Base-by-base conservation (phyloP, 768 basidiomycete species). In the Pleurotus citrinopileatus region DNA sequence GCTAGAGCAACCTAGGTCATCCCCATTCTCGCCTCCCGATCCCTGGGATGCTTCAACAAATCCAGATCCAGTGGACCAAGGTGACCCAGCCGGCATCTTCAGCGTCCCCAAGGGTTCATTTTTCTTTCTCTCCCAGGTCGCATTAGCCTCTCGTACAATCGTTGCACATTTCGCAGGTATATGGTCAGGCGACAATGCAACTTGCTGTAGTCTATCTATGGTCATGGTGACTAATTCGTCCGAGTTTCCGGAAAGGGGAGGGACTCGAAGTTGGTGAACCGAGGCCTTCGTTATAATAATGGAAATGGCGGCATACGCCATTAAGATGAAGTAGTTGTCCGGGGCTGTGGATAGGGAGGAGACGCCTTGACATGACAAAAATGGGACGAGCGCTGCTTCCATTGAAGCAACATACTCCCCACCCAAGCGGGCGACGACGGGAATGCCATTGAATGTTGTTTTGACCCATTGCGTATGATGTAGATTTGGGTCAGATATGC, bases 281-380 rank as follows among this genome's bases (percentile, higher is more conserved):
- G 63, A 68, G 61, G 76, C 75, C 59, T 78, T 79, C 38, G 70
- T 67, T 9, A 73, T 63, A 45, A 78, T 68, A 44, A 79, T 55
- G 45, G 69, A 76, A 1, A 74, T 67, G 4, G 77, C 72, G 38
- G 77, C 73, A 48, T 78, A 74, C 0, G 69, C 63, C 46, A 58
- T 50, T 23, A 54, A 45, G 48, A 53, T 42, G 43, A 71, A 77
- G 25, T 75, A 52, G 36, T 61, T 60, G 57, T 76, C 76, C 1
- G 74, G 74, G 3, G 75, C 73, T 1, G 74, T 60, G 53, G 69
- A 70, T 57, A 76, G 62, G 19, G 73, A 58, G 1, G 58, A 56
- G 19, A 64, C 59, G 42, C 77, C 73, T 38, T 60, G 58, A 23
- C 64, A 59, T 20, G 70, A 68, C 42, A 76, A 64, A 3, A 63